A percentile compares a stretch with the other conserved stretches of the same genome.
Conservation (phyloP, 805 yeast genomes). For the Saturnispora kantuleensis region DNA sequence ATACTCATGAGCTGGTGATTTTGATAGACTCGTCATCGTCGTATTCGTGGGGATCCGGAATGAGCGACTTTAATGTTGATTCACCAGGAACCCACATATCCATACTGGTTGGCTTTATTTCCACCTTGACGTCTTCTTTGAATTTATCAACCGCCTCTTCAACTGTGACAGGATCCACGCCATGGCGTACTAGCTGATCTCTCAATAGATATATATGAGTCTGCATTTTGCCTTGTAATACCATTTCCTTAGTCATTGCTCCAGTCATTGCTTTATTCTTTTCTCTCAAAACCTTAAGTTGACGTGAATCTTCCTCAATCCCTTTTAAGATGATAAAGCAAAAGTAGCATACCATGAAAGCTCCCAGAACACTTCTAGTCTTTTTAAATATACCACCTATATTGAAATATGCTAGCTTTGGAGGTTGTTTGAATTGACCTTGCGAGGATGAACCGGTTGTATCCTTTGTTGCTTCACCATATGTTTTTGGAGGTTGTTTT, state of each 20-base stretch:
- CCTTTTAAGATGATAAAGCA: slow-evolving; percentile 14
- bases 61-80: slow-evolving; percentile 35
- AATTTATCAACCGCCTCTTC: slow-evolving; percentile 45
- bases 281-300: slow-evolving; percentile 17
- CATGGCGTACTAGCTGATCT: slow-evolving; percentile 48
- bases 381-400: neutral
- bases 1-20: neutral
- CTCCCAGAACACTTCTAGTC: slow-evolving; percentile 5
- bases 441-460: no score
- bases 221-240: slow-evolving; percentile 48
- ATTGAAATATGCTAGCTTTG: slow-evolving; percentile 2
- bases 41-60: slow-evolving; percentile 57
- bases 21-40: slow-evolving; percentile 23
- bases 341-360: slow-evolving; percentile 10
- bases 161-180: slow-evolving; percentile 47
- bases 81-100: slow-evolving; percentile 55
- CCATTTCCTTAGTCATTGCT: slow-evolving; percentile 38
- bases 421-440: neutral
- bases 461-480: slow-evolving; percentile 8
- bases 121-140: slow-evolving; percentile 49
- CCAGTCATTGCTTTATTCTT: slow-evolving; percentile 40
- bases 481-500: slow-evolving; percentile 24
- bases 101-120: slow-evolving; percentile 44
- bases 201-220: slow-evolving; percentile 59
- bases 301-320: slow-evolving; percentile 18